These are phyloP conservation scores for Fraxinus baroniana DNA, from an alignment of 305 asterid species.

Conservation along the genomic window DNA sequence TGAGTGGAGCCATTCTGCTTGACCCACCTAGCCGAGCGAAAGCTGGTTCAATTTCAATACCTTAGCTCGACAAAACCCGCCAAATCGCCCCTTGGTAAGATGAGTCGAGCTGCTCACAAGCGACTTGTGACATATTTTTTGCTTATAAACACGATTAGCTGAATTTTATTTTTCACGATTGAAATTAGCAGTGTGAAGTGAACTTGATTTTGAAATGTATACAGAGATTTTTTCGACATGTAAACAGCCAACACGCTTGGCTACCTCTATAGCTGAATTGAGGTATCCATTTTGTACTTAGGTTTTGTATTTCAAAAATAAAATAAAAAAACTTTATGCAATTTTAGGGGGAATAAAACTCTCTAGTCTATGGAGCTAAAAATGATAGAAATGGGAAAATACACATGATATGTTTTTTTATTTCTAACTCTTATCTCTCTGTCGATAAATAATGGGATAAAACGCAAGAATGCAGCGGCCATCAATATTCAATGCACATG, in stretches of 20 bases:
- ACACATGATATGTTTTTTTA: not conserved
- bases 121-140: no score
- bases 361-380: not conserved
- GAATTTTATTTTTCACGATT: not conserved
- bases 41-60: not conserved
- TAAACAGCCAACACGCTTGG: not conserved
- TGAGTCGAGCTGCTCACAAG: not conserved
- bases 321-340: no score
- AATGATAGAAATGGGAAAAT: not conserved
- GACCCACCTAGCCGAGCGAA: no score
- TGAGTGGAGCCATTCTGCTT: no score
- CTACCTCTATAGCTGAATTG: not conserved
- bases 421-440: not conserved
- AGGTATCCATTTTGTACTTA: no score
- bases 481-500: slow-evolving; percentile 24
- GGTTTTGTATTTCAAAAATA: no score
- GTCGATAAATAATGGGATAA: slow-evolving; percentile 12
- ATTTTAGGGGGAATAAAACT: no score
- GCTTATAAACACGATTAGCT: no score
- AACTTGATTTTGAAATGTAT: no score
- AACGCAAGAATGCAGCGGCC: slow-evolving; percentile 24
- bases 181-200: not conserved
- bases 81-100: not conserved
- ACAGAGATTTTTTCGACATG: not conserved
- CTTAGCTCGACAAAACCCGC: not conserved